Conservation (phyloP, 495 filamentous ascomycete genomes). For the Aspergillus ellipticus region DNA sequence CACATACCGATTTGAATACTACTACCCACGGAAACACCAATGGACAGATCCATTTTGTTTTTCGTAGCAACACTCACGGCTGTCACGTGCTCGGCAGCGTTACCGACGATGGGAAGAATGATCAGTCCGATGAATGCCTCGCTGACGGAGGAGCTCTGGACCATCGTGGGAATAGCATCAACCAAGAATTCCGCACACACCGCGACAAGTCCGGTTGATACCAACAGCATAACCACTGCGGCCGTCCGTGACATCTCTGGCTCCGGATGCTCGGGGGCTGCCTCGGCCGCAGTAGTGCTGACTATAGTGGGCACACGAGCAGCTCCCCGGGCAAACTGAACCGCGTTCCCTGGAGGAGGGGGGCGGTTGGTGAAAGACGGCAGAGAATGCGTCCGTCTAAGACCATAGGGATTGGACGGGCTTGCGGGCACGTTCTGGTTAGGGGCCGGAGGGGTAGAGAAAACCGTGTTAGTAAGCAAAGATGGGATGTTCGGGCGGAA, state of each 20-base stretch:
- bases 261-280: slow-evolving; percentile 43
- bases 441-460: slow-evolving; percentile 42
- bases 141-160: slow-evolving; percentile 59
- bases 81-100: slow-evolving; percentile 89
- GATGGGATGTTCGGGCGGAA: slow-evolving; percentile 54
- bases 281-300: slow-evolving; percentile 22
- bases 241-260: slow-evolving; percentile 67
- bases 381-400: slow-evolving; percentile 76
- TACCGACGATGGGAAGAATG: slow-evolving; percentile 85
- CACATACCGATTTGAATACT: slow-evolving; percentile 66
- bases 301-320: slow-evolving; percentile 24
- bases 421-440: slow-evolving; percentile 26
- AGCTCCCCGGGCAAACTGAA: slow-evolving; percentile 38
- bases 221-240: slow-evolving; percentile 67
- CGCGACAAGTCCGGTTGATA: slow-evolving; percentile 77
- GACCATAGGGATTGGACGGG: slow-evolving; percentile 25
- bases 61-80: slow-evolving; percentile 84
- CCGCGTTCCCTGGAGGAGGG: slow-evolving; percentile 36
- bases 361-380: slow-evolving; percentile 63
- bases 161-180: slow-evolving; percentile 70
- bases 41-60: slow-evolving; percentile 95
- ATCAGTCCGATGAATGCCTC: slow-evolving; percentile 86
- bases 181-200: slow-evolving; percentile 87
- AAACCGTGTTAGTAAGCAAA: slow-evolving; percentile 63
- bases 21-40: slow-evolving; percentile 82